These are phyloP conservation scores for Leccinum obscurum DNA, from an alignment of 768 basidiomycete species.

Conservation along the genomic window DNA sequence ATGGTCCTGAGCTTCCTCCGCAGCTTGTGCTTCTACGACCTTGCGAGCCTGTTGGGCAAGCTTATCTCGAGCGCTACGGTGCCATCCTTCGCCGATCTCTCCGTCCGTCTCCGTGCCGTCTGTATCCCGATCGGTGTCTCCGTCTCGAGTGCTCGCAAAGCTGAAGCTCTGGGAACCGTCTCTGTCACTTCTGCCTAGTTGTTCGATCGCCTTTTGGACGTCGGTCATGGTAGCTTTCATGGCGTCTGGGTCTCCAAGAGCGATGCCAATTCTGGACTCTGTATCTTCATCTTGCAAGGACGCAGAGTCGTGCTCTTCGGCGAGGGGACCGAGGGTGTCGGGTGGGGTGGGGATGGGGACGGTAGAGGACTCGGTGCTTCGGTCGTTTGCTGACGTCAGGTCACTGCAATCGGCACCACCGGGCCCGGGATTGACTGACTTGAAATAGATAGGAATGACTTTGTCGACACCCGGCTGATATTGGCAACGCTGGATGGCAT, in stretches of 20 bases:
- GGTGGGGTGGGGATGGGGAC: constrained; percentile 20
- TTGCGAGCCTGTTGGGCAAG: constrained; percentile 69
- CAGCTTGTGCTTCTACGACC: constrained; percentile 47
- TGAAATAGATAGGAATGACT: too few species aligned
- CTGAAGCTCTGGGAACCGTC: constrained; percentile 73
- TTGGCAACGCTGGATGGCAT: too few species aligned
- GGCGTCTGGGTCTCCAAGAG: constrained; percentile 27
- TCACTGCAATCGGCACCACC: too few species aligned
- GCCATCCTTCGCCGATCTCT: constrained; percentile 59
- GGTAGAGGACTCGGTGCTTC: too few species aligned
- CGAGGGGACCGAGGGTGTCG: constrained; percentile 42
- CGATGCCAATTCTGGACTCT: constrained; percentile 29
- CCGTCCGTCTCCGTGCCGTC: constrained; percentile 55
- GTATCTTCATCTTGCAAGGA: constrained; percentile 29
- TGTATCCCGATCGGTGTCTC: constrained; percentile 44
- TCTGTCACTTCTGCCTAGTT: constrained; percentile 61
- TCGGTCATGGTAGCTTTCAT: constrained; percentile 91
- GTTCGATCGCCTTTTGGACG: constrained; percentile 88
- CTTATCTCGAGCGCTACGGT: constrained; percentile 61
- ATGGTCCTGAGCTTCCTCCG: constrained; percentile 48
- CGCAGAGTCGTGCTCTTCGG: constrained; percentile 47
- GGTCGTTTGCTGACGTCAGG: too few species aligned
- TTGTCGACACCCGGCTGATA: too few species aligned
- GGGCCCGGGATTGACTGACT: too few species aligned
- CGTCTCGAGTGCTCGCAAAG: constrained; percentile 67